phyloP scores from a whole-genome alignment of 306 rosid genomes.

The Leucaena leucocephala region DNA sequence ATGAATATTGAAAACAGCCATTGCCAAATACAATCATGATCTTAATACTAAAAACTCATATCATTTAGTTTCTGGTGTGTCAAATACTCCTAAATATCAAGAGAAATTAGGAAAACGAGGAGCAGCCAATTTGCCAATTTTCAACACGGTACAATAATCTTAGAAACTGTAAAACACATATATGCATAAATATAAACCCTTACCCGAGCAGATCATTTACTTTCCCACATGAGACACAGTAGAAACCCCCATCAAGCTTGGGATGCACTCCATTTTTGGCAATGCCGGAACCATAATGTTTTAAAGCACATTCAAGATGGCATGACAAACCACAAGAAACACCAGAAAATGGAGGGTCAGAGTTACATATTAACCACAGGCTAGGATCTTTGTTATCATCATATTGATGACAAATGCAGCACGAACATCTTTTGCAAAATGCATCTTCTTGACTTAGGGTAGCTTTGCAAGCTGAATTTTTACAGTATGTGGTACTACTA shows the following conservation, averaged over 20 bases:
- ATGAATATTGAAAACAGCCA: slow-evolving; percentile 18
- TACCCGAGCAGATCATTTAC: slow-evolving; percentile 90
- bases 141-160: slow-evolving; percentile 11
- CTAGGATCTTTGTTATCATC: slow-evolving; percentile 99
- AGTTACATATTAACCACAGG: slow-evolving; percentile 89
- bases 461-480: slow-evolving; percentile 95
- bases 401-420: slow-evolving; percentile 83
- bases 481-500: slow-evolving; percentile 57
- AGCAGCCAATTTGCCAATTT: neutral
- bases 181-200: slow-evolving; percentile 29
- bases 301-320: slow-evolving; percentile 97
- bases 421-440: slow-evolving; percentile 93
- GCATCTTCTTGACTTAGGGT: slow-evolving; percentile 57
- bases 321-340: slow-evolving; percentile 92
- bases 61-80: neutral
- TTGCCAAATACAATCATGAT: slow-evolving; percentile 11
- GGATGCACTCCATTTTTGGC: slow-evolving; percentile 49
- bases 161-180: slow-evolving; percentile 27
- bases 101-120: neutral
- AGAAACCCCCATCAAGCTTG: slow-evolving; percentile 80
- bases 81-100: slow-evolving; percentile 23
- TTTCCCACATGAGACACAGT: slow-evolving; percentile 84
- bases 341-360: slow-evolving; percentile 82
- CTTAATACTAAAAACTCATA: neutral
- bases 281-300: slow-evolving; percentile 70